Base-by-base conservation (phyloP, 2,329 filamentous ascomycete species). In the Venturia nashicola region DNA sequence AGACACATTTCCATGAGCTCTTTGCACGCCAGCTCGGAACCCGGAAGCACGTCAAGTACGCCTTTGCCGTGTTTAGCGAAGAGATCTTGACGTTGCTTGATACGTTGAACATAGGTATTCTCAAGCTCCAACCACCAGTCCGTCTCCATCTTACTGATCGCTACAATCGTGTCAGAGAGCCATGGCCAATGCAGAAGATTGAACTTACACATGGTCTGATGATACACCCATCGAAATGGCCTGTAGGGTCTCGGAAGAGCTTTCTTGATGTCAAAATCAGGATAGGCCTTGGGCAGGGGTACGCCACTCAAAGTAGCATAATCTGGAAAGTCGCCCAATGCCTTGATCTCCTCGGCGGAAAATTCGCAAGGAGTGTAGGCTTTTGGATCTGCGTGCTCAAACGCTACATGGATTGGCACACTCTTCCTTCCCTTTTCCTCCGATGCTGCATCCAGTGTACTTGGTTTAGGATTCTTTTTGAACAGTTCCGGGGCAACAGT, bases 61-160 rank as follows among this genome's bases (percentile, higher is more conserved):
- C 78, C 75, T 11, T 79, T 78, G 1, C 87, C 85, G 67, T 93
- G 79, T 65, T 86, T 76, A 12, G 76, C 76, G 70, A 86, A 88
- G 0, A 95, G 79, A 0, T 75, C 77, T 70, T 85, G 82, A 20
- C 91, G 87, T 71, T 92, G 84, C 5, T 80, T 79, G 67, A 96
- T 86, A 27, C 87, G 83, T 1, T 79, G 70, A 57, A 75, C 76
- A 72, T 96, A 96, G 3, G 83, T 88, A 61, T 79, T 86, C 68
- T 94, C 90, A 1, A 96, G 80, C 74, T 96, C 91, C n/a, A 96
- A 78, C 91, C 91, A 96, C 83, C 87, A 96, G 71, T 95, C 86
- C 0, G 85, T 77, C 66, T 96, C 89, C 73, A 94, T 77, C 68
- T 90, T 95, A 54, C 83, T 86, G 9, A 93, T 40, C 11, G 61